Evolutionary conservation across 495 filamentous ascomycete species (phyloP), one percentile per base, ranked within the genome.

Genomic region (Lophiostoma macrostomum): DNA sequence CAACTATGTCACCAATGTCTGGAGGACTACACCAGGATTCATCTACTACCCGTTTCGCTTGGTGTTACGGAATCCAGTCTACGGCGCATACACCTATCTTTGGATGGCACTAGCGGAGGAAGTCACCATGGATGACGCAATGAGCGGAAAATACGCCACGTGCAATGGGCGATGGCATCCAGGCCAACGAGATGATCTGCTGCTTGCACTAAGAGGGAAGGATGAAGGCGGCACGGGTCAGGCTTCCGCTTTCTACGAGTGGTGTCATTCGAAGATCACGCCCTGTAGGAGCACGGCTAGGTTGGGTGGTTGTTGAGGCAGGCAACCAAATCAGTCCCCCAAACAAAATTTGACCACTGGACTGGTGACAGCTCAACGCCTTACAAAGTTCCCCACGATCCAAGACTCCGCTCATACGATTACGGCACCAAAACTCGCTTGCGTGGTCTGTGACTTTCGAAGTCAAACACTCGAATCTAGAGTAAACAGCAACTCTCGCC

Each of bases 151-250:
- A 23, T 58, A 58, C 41, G 55, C 14, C 0, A 58, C 27, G 1
- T 48, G 39, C 19, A 40, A 47, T 39, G 55, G 55, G 7, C 2
- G 48, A 39, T 67, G 61, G 57, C 61, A 52, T 46, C 55, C 48
- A 2, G 46, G 55, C 13, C 47, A 51, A 24, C 14, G 49, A 11
- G 31, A 51, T 12, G 49, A 47, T 45, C 29, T 58, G 5, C 14
- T 58, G 47, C 23, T 51, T 14, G 55, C 39, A 10, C 29, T 52
- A 40, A 58, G 47, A 37, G 28, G 20, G 1, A 28, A 47, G n/a
- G 48, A 46, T 8, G 47, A 58, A 24, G 48, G 55, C 4, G 48
- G 55, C 5, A 58, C 47, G 1, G 55, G 55, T 2, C 38, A 45
- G 18, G 55, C 56, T 2, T 29, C 7, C 4, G 56, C 39, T 7